Evolutionary conservation across 306 rosid species (phyloP), one percentile per base, ranked within the genome.

Genomic region (Phaseolus lunatus): DNA sequence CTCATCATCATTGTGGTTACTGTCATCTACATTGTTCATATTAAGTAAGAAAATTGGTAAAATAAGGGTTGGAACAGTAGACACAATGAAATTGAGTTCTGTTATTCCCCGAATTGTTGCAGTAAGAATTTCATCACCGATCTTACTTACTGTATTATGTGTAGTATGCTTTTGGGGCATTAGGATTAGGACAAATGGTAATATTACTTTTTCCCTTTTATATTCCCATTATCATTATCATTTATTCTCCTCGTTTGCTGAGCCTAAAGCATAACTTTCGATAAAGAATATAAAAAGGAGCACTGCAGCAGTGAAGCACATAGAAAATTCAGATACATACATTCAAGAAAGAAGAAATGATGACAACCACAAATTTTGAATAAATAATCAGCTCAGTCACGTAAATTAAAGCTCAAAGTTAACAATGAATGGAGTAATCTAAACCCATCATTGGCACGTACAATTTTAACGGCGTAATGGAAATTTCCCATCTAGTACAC

Each of bases 1-100:
- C 29, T 89, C 88, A 72, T 92, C 73, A 44, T 88, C 82, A 48
- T 91, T 47, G 24, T 62, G 47, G 14, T 78, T 78, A 2, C 48
- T 54, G 24, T 67, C 82, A 58, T 84, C 85, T 66, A 22, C 73
- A 76, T 70, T 43, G 13, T 45, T 52, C 63, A 72, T 54, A 73
- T 66, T 77, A 15, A 29, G 59, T 19, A 2, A 39, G 8, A 85
- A 43, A 61, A 66, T 54, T 57, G 79, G 57, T 54, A 64, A 16
- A 35, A 3, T 39, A 26, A 23, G 56, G 35, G 14, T 3, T 11
- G 41, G 11, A 48, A 52, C 18, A 24, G 22, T 20, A 22, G 14
- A 53, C 33, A 19, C 50, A 35, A 20, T 45, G 70, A 57, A 68
- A 78, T 68, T 68, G 23, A 44, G 76, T 43, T 68, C 61, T 68